Base-by-base conservation (phyloP, 1,284 basidiomycete genomes). In the Rhodotorula sp. region DNA sequence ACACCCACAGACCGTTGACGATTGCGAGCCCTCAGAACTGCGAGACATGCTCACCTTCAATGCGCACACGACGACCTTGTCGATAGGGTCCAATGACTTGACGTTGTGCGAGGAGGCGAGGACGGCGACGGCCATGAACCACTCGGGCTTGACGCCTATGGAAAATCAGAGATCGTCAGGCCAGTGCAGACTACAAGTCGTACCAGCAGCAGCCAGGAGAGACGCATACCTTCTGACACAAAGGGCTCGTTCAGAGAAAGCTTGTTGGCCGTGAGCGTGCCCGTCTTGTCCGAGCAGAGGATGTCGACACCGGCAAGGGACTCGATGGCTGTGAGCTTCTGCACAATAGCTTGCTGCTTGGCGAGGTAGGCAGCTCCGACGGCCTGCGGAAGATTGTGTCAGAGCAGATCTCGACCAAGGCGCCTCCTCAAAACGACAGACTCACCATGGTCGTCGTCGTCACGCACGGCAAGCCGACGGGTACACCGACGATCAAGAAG, bases 291-390 rank as follows among this genome's bases (percentile, higher is more conserved):
- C 49, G 85, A 84, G 80, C 86, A 87, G 52, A 87, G 83, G 45
- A 87, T 84, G 74, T 87, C 85, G 71, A 87, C 86, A 77, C 86
- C 86, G 42, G 86, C 86, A 41, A 87, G 82, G 48, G 84, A 84
- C 79, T 87, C 86, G 79, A 87, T 87, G 61, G 86, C 86, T 19
- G 86, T 86, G 57, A 87, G 82, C 80, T 86, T 86, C 79, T 87
- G 86, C n/a, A 87, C 86, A 79, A 87, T 87, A n/a, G 85, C 85
- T 77, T 87, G 83, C 54, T 83, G 81, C 71, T 83, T 82, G 45
- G 86, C 86, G 55, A 87, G 83, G 80, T 86, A 86, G 12, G 86
- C 85, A 52, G 85, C 85, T 66, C 85, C 85, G 74, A 87, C 85
- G 49, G 85, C 85, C 75, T 49, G 48, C 7, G 48, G 48, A 49